A percentile compares a stretch with the other conserved stretches of the same genome.
Evolutionary conservation across 768 basidiomycete genomes (phyloP).

Genomic region (Trametes cubensis): DNA sequence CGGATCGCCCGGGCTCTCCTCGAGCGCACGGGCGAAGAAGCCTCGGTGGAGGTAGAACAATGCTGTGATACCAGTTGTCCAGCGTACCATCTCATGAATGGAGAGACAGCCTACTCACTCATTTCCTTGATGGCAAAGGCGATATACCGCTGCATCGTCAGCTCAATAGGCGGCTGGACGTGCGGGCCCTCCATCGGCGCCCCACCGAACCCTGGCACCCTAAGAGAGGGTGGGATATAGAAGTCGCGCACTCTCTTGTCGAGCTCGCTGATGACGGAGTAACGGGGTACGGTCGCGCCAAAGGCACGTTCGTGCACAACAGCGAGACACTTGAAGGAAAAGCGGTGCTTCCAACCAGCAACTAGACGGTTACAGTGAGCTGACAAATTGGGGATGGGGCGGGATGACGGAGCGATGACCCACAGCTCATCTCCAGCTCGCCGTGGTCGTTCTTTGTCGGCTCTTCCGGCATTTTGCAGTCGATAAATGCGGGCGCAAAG

Average conservation of each 20-base stretch:
- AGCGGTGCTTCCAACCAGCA: constrained; percentile 71
- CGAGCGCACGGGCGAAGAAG: constrained; percentile 71
- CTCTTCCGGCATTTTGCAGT: constrained; percentile 50
- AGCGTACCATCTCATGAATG: background rate
- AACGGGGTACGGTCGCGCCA: constrained; percentile 61
- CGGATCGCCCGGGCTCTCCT: constrained; percentile 63
- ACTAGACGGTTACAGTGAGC: constrained; percentile 39
- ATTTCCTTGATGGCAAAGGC: constrained; percentile 72
- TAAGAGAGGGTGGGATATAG: constrained; percentile 65
- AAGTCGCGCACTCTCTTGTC: constrained; percentile 66
- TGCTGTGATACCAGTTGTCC: constrained; percentile 39
- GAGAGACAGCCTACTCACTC: constrained; percentile 42
- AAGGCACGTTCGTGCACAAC: constrained; percentile 71
- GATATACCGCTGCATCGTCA: constrained; percentile 70
- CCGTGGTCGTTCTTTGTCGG: constrained; percentile 47
- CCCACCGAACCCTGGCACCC: constrained; percentile 63
- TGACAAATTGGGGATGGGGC: background rate
- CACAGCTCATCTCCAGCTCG: constrained; percentile 66
- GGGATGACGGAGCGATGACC: constrained; percentile 29
- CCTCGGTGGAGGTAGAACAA: constrained; percentile 76
- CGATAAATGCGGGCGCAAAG: constrained; percentile 57
- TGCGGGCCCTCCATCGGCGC: constrained; percentile 26
- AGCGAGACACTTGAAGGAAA: constrained; percentile 61
- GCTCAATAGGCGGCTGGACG: constrained; percentile 40
- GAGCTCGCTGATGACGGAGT: constrained; percentile 63